Evolutionary conservation across 148 eudicot species (phyloP).

Genomic region (Fagopyrum tataricum): DNA sequence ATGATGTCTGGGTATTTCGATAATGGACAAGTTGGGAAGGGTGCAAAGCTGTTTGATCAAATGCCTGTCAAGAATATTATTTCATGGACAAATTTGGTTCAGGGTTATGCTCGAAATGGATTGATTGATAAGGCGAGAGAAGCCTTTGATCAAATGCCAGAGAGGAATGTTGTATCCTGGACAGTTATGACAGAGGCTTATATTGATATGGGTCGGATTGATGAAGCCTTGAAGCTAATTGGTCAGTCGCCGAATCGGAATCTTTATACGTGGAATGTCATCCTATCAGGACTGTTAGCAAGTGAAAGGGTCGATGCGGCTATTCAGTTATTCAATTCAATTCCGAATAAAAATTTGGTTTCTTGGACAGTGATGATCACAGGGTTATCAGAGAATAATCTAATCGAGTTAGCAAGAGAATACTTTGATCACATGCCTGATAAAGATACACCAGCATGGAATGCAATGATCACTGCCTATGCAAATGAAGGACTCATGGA

Average conservation of each 20-base stretch:
- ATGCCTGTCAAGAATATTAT: constrained; percentile 23
- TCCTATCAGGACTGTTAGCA: constrained; percentile 21
- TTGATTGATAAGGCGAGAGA: constrained; percentile 28
- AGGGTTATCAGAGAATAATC: constrained; percentile 24
- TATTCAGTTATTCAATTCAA: constrained; percentile 22
- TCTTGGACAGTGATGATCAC: constrained; percentile 34
- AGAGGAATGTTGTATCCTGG: constrained; percentile 22
- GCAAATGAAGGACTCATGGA: constrained; percentile 45
- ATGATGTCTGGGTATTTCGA: constrained; percentile 38
- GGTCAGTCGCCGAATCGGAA: constrained; percentile 29
- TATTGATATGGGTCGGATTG: constrained; percentile 12
- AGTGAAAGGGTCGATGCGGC: constrained; percentile 24
- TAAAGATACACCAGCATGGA: constrained; percentile 49
- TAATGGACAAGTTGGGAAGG: constrained; percentile 28
- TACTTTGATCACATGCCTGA: constrained; percentile 67
- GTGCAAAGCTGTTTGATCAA: constrained; percentile 19
- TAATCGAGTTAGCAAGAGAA: constrained; percentile 37
- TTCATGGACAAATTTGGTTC: constrained; percentile 32
- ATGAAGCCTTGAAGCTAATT: constrained; percentile 32
- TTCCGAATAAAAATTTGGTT: constrained; percentile 17
- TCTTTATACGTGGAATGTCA: constrained; percentile 34
- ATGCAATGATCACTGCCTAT: constrained; percentile 60
- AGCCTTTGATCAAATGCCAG: constrained; percentile 26
- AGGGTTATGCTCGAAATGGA: constrained; percentile 28
- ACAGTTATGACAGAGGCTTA: constrained; percentile 23